Conservation (phyloP, 2,329 filamentous ascomycete genomes). For the Exophiala sp. region DNA sequence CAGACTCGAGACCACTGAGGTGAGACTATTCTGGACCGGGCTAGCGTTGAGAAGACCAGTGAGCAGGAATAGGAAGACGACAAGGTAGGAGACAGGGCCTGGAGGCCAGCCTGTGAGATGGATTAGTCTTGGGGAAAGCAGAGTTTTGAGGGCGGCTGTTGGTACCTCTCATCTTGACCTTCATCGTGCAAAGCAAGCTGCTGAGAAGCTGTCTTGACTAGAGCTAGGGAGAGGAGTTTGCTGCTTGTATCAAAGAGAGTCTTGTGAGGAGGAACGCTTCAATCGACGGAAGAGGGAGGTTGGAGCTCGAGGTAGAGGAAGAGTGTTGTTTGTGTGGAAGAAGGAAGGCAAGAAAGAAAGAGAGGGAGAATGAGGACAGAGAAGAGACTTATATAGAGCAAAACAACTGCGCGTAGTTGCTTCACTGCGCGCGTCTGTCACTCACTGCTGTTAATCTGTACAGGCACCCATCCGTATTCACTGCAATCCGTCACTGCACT, state of each 20-base stretch:
- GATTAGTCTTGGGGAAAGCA: not conserved
- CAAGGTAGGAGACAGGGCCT: not conserved
- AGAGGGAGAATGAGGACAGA: not conserved
- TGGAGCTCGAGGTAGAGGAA: not conserved
- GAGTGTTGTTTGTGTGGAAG: not conserved
- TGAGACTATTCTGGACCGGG: constrained; percentile 3
- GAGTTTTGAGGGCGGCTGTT: too few relatives aligned
- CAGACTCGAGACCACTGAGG: not conserved
- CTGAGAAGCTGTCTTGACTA: not conserved
- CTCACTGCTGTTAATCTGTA: too few relatives aligned
- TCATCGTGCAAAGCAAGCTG: not conserved
- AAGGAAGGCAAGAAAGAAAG: not conserved
- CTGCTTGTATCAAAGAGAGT: not conserved
- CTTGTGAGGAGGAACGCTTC: not conserved
- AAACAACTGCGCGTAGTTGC: too few relatives aligned
- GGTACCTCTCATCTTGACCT: constrained; percentile 8
- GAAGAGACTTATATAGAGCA: not conserved
- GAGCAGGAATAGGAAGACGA: constrained; percentile 2
- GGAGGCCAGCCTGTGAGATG: constrained; percentile 5
- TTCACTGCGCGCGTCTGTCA: too few relatives aligned
- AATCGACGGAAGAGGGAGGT: not conserved
- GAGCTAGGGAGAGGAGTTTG: not conserved
- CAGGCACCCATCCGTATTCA: too few relatives aligned
- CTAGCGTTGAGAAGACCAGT: constrained; percentile 3
- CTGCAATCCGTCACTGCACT: too few relatives aligned